Base-by-base conservation (phyloP, 768 basidiomycete species). In the Pleurotus tuber-regium region DNA sequence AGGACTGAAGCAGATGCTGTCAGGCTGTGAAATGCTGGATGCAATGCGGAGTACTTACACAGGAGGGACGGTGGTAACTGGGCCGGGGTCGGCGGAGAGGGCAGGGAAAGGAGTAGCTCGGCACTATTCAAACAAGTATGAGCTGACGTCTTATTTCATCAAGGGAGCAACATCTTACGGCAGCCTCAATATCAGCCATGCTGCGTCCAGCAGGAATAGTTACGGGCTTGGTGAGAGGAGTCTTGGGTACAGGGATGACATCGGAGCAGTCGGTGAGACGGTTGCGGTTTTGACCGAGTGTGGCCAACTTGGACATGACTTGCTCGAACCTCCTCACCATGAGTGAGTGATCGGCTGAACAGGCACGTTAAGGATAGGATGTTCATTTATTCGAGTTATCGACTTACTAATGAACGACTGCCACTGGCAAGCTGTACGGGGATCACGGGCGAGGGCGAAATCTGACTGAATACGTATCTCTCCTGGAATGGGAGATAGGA, bases 351-450 rank as follows among this genome's bases (percentile, higher is more conserved):
- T 66, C 53, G 49, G 44, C 63, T 63, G 6, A 23, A 38, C 46
- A 18, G 9, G 10, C 18, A 25, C 24, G 50, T 28, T 23, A 11
- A 14, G n/a, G 8, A 33, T 16, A 23, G 29, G 16, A 24, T 14
- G 7, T 4, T 16, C 6, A 7, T 24, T n/a, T 19, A 11, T 10
- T 14, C 2, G 39, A 16, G 31, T 12, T 19, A 23, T 8, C 26
- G 16, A 38, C 58, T 49, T 44, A 66, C 66, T 50, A 39, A 72
- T 61, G 57, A 67, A 66, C 2, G 64, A 61, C 52, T 75, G 73
- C 72, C 73, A 75, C 47, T 61, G 52, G 60, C 73, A 74, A 12
- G 73, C 70, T 18, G 73, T 74, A 28, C 64, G 63, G 30, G 55
- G 24, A 47, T 68, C 61, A 14, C 64, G 62, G 18, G 65, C 63